These are phyloP conservation scores for Pichia pseudocactophila DNA, from an alignment of 805 yeast species.

Conservation along the genomic window DNA sequence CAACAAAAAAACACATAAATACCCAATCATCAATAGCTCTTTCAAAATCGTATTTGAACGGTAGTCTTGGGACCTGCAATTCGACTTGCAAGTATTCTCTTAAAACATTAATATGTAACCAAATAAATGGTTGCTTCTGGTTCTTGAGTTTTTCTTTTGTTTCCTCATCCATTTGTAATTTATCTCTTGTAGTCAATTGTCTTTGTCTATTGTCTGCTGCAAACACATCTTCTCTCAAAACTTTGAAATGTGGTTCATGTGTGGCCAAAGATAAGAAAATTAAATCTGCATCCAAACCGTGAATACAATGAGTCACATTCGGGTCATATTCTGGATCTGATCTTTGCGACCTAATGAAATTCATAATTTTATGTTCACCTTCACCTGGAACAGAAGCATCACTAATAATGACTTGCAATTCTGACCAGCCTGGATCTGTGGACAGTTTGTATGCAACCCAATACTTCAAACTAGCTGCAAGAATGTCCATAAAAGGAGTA, in stretches of 20 bases:
- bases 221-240: conserved; percentile 93
- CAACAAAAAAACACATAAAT: conserved; percentile 96
- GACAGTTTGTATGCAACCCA: conserved; percentile 89
- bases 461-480: conserved; percentile 74
- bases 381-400: conserved; percentile 99
- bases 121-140: conserved; percentile 74
- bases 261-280: conserved; percentile 94
- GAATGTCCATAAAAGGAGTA: conserved; percentile 91
- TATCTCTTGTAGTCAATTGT: conserved; percentile 38
- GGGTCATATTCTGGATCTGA: conserved; percentile 82
- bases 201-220: conserved; percentile 52
- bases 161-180: conserved; percentile 51
- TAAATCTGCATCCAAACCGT: conserved; percentile 96
- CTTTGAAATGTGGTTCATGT: conserved; percentile 94
- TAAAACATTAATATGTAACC: conserved; percentile 84
- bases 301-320: conserved; percentile 90
- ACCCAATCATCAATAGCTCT: conserved; percentile 98
- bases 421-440: conserved; percentile 89
- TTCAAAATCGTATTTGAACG: conserved; percentile 79
- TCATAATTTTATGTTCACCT: conserved; percentile 98
- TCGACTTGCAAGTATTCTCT: conserved; percentile 86
- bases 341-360: conserved; percentile 84
- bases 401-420: conserved; percentile 79
- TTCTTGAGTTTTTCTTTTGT: conserved; percentile 38
- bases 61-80: conserved; percentile 56